Evolutionary conservation across 2,329 filamentous ascomycete species (phyloP).

Genomic region (Cladosporium phlei): DNA sequence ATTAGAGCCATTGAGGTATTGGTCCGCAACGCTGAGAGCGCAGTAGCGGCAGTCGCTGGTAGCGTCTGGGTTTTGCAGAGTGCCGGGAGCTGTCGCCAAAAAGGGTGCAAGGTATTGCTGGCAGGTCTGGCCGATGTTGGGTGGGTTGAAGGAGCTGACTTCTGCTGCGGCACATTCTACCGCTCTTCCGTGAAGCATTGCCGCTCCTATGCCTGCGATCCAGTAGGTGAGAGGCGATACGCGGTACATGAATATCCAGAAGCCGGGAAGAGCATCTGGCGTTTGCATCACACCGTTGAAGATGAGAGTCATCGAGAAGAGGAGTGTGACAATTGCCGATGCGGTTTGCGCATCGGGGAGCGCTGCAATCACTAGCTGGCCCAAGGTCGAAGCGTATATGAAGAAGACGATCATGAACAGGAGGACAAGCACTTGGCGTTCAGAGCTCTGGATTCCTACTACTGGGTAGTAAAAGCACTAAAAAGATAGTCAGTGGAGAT

Average conservation of each 20-base stretch:
- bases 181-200: conserved; percentile 40
- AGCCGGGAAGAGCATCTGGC: conserved; percentile 55
- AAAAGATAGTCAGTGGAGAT: no score
- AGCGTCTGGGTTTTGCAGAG: conserved; percentile 41
- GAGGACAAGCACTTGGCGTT: conserved; percentile 61
- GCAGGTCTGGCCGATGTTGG: conserved; percentile 39
- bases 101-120: conserved; percentile 42
- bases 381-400: conserved; percentile 67
- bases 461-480: conserved; percentile 64
- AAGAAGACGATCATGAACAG: conserved; percentile 63
- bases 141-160: conserved; percentile 38
- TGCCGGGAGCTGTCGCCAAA: conserved; percentile 36
- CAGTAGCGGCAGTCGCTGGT: conserved; percentile 50
- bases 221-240: conserved; percentile 64
- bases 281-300: conserved; percentile 57
- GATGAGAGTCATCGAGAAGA: conserved; percentile 45
- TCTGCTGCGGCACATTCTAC: conserved; percentile 48
- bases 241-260: conserved; percentile 76
- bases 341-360: conserved; percentile 66
- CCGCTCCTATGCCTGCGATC: conserved; percentile 38
- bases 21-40: conserved; percentile 41
- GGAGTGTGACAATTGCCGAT: conserved; percentile 50
- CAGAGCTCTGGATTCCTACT: conserved; percentile 36
- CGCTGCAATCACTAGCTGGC: conserved; percentile 67
- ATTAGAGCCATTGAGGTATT: conserved; percentile 40